A percentile compares a stretch with the other conserved stretches of the same genome.
Conservation (phyloP, 2,329 filamentous ascomycete genomes). For the Geosmithia flava region DNA sequence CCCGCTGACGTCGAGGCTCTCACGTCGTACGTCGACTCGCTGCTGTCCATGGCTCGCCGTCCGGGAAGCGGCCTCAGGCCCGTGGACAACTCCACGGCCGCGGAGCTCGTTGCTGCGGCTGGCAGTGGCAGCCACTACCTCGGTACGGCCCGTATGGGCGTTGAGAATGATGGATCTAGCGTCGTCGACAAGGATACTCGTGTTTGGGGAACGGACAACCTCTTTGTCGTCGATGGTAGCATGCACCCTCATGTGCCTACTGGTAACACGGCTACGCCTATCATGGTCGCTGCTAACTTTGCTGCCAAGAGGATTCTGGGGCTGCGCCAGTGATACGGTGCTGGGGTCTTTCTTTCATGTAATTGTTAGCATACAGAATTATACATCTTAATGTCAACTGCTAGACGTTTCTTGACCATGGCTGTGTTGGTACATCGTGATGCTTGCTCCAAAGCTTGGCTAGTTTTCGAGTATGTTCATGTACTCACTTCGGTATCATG, state of each 20-base stretch:
- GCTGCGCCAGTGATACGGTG: neutral
- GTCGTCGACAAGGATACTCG: conserved; percentile 18
- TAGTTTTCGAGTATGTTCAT: too few relatives aligned
- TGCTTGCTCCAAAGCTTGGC: too few relatives aligned
- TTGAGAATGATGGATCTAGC: conserved; percentile 14
- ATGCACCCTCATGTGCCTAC: conserved; percentile 17
- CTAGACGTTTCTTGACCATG: too few relatives aligned
- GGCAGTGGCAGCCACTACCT: conserved; percentile 16
- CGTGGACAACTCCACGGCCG: conserved; percentile 9
- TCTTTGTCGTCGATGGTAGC: conserved; percentile 16
- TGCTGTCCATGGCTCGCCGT: conserved; percentile 12
- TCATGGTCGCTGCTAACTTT: conserved; percentile 13
- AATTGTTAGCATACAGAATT: too few relatives aligned
- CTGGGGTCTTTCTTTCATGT: neutral
- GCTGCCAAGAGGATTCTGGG: conserved; percentile 11
- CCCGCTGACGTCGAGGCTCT: conserved; percentile 14
- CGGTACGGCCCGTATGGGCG: conserved; percentile 16
- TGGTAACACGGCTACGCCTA: conserved; percentile 11
- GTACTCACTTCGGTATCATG: too few relatives aligned
- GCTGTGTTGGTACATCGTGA: too few relatives aligned
- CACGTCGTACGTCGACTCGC: conserved; percentile 11
- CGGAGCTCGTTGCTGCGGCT: conserved; percentile 10
- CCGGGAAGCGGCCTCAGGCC: conserved; percentile 9
- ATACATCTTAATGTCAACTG: too few relatives aligned
- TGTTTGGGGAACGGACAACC: conserved; percentile 16